Conservation (phyloP, 345 rosid species). For the Gossypium sturtianum region DNA sequence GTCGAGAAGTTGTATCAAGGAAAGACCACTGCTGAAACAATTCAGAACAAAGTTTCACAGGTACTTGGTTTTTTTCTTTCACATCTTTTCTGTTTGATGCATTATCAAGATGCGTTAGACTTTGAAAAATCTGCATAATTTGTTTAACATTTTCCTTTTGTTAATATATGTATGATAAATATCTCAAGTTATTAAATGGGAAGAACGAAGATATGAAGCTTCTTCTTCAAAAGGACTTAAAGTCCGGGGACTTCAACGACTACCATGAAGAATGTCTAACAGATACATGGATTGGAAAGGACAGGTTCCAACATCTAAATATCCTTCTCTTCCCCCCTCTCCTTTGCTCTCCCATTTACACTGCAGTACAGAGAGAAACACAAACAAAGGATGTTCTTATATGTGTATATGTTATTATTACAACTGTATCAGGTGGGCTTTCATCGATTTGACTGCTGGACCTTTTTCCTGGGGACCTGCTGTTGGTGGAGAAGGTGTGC, state of each 20-base stretch:
- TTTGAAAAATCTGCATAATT: conserved; percentile 1
- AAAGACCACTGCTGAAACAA: conserved; percentile 59
- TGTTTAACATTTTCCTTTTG: background rate
- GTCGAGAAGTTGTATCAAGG: conserved; percentile 63
- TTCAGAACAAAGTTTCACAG: conserved; percentile 72
- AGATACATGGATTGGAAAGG: conserved; percentile 93
- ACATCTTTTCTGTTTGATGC: conserved; percentile 5
- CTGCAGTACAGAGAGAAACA: background rate
- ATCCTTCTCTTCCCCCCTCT: background rate
- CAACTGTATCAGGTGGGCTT: conserved; percentile 73
- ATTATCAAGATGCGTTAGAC: background rate
- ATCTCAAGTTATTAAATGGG: conserved; percentile 59
- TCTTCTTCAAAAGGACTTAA: conserved; percentile 54
- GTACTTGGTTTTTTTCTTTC: conserved; percentile 29
- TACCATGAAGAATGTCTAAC: conserved; percentile 82
- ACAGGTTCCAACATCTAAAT: conserved; percentile 52
- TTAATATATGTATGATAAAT: background rate
- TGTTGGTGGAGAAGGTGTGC: conserved; percentile 99
- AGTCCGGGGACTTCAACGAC: conserved; percentile 62
- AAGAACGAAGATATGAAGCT: conserved; percentile 64
- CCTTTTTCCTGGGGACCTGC: conserved; percentile 99
- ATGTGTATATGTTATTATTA: background rate
- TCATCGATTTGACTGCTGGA: conserved; percentile 88
- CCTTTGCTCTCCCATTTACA: background rate
- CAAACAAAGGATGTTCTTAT: background rate